Evolutionary conservation across 768 basidiomycete genomes (phyloP), one percentile per base, ranked within the genome.

Genomic region (Leccinellum albellum): DNA sequence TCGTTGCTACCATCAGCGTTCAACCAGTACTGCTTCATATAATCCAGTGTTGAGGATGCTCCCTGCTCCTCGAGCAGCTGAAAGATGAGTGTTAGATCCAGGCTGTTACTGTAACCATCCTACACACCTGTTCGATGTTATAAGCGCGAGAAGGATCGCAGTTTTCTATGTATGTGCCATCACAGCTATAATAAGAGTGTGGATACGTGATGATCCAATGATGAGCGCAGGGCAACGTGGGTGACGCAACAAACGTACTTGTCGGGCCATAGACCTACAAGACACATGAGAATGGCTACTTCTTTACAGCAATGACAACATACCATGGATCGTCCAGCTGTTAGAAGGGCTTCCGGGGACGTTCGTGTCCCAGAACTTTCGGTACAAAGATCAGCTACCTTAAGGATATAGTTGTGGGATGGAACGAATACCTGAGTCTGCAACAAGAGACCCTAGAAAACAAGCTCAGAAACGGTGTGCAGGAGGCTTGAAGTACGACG

Each of bases 251-350:
- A 10, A 47, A 69, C 79, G 48, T 60, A 84, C 82, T 82, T 73
- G 64, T 86, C 85, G 1, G 86, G 84, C 87, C 86, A 88, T 32
- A 87, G 75, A 56, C 87, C 85, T 82, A 58, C 31, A 28, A 54
- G 20, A 21, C n/a, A 32, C 61, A 45, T 63, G 10, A 64, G 49
- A 21, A 54, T 6, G 24, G 15, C 5, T 14, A 1, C 24, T 31
- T 20, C 15, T 29, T 31, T 31, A 28, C 3, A 29, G 3, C 3
- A 28, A 6, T 15, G 40, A 21, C 44, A n/a, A 64, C 78, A 28
- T 54, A 84, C 87, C 86, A 55, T 88, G 87, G 50, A 89, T 84
- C 0, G 87, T 90, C 87, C 88, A 91, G 65, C 83, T 85, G 63
- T 88, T 66, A 12, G 63, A 63, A 3, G 87, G 88, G 5, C 88